Evolutionary conservation across 768 basidiomycete genomes (phyloP).

Genomic region (Panaeolus papilionaceus): DNA sequence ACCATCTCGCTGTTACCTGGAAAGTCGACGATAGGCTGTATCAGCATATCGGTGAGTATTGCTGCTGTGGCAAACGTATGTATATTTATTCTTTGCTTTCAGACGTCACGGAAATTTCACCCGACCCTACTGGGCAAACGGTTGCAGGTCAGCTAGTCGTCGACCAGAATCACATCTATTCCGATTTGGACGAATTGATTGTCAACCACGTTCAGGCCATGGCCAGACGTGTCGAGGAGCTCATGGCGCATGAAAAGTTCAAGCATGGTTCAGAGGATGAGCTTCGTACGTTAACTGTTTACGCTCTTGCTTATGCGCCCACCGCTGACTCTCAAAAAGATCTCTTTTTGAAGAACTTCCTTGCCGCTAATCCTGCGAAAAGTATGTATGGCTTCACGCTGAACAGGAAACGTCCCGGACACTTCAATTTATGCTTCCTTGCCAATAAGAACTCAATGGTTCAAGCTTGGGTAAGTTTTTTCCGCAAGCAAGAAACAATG

Average conservation of each 20-base stretch:
- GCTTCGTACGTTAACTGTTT: conserved; percentile 71
- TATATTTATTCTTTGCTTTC: conserved; percentile 16
- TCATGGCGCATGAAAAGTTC: conserved; percentile 96
- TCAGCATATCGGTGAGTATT: conserved; percentile 88
- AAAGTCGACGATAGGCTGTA: conserved; percentile 96
- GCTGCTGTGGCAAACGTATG: not conserved
- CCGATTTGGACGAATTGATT: conserved; percentile 95
- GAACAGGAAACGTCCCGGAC: conserved; percentile 89
- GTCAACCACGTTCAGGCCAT: conserved; percentile 97
- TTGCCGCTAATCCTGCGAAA: conserved; percentile 92
- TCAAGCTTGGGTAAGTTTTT: conserved; percentile 83
- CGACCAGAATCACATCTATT: conserved; percentile 81
- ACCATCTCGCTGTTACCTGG: conserved; percentile 98
- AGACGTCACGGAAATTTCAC: conserved; percentile 87
- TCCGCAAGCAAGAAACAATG: not conserved
- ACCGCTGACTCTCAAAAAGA: conserved; percentile 52
- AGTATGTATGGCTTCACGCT: conserved; percentile 96
- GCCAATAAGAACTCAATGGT: conserved; percentile 90
- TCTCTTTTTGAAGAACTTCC: conserved; percentile 85
- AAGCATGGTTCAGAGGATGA: conserved; percentile 88
- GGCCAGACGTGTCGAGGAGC: conserved; percentile 90
- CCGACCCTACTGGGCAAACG: conserved; percentile 72
- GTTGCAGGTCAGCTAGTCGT: conserved; percentile 71
- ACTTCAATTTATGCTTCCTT: conserved; percentile 92
- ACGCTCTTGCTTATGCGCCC: not conserved